These are phyloP conservation scores for Tuber magnatum DNA, from an alignment of 495 filamentous ascomycete genomes.

Conservation along the genomic window DNA sequence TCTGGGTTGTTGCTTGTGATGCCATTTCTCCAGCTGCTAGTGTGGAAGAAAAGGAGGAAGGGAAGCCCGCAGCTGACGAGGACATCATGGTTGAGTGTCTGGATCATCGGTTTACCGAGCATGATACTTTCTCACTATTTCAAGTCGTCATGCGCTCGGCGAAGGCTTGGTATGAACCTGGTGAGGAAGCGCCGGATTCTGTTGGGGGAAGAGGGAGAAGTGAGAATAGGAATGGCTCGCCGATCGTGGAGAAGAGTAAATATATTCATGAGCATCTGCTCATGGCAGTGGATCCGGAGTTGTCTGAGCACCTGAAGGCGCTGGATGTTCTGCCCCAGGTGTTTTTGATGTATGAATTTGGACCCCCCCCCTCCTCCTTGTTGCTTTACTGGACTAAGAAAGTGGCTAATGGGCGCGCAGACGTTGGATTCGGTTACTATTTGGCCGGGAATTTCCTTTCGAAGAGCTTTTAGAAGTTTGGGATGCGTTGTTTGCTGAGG, in stretches of 20 bases:
- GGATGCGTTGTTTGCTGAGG: conserved; percentile 87
- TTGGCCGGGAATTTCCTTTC: conserved; percentile 87
- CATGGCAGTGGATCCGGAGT: conserved; percentile 66
- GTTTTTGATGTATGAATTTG: conserved; percentile 72
- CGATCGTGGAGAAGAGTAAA: conserved; percentile 77
- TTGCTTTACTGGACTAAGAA: not conserved
- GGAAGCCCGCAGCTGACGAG: conserved; percentile 43
- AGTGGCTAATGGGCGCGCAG: conserved; percentile 44
- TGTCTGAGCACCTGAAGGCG: conserved; percentile 71
- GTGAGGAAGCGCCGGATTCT: conserved; percentile 38
- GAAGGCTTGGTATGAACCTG: conserved; percentile 76
- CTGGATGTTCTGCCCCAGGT: conserved; percentile 94
- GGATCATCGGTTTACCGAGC: conserved; percentile 67
- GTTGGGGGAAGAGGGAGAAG: conserved; percentile 41
- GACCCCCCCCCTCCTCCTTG: not conserved
- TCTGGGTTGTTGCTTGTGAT: conserved; percentile 82
- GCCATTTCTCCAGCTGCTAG: conserved; percentile 51
- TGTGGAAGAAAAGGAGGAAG: conserved; percentile 19
- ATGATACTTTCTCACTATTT: conserved; percentile 85
- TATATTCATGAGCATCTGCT: conserved; percentile 77
- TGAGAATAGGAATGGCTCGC: conserved; percentile 50
- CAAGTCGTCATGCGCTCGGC: conserved; percentile 77
- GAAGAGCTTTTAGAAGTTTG: conserved; percentile 75
- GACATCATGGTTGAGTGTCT: conserved; percentile 58
- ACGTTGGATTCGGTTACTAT: conserved; percentile 90